Base-by-base conservation (phyloP, 2,329 filamentous ascomycete genomes). In the Kalmusia sp. region DNA sequence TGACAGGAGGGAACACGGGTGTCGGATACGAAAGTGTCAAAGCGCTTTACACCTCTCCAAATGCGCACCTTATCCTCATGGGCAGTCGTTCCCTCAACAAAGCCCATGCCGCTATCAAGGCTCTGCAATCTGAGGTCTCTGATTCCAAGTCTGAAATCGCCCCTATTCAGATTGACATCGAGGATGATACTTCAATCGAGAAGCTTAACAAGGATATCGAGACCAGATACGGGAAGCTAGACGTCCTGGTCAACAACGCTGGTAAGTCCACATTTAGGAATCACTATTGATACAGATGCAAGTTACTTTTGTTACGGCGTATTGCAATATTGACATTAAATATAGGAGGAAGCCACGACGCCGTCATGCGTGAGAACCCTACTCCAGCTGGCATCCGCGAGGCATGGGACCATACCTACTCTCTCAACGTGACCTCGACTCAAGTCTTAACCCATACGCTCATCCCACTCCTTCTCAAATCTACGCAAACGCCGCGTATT, bases 1-100 rank as follows among this genome's bases (percentile, higher is more conserved):
- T 87, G 57, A 87, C 85, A 2, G 85, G 86, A 30, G 84, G 77
- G 54, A 87, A 86, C 60, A 86, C 80, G 0, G 85, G 85, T 14
- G 79, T 89, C 17, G 86, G 87, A 2, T 81, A 79, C 31, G 80
- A 88, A 58, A 79, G 76, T 6, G 79, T 87, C 44, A 85, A 82
- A 55, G 80, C 83, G 1, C 72, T 88, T 0, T 73, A 78, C 38
- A 57, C 49, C 3, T 84, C 85, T 0, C 25, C 65, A 0, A 72
- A 70, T 7, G n/a, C 78, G 2, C 87, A 87, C 66, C 75, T 80
- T 7, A 77, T 89, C 51, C 64, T 87, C 21, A 63, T 89, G 3
- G 85, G 85, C 27, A 79, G 78, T 33, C 81, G 86, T 2, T 78
- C 74, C 1, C 21, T 80, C 0, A 70, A 76, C 2, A 87, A 85